These are phyloP conservation scores for Bacidia gigantensis DNA, from an alignment of 495 filamentous ascomycete species.

Conservation along the genomic window DNA sequence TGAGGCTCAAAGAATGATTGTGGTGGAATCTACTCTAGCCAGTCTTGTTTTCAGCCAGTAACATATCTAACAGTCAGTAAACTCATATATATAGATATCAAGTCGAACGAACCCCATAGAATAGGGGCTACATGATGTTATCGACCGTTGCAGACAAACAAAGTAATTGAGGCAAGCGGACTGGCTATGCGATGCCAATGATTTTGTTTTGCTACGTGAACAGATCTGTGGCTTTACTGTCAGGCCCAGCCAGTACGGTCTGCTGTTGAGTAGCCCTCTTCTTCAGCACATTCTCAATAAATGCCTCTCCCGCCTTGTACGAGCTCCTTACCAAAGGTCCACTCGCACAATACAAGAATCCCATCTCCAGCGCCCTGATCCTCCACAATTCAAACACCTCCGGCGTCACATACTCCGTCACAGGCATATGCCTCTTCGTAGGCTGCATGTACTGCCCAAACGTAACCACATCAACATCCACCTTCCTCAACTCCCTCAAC, in stretches of 20 bases:
- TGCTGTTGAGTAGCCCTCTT: slow-evolving; percentile 40
- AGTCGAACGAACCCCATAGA: too few relatives aligned
- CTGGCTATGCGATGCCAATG: too few relatives aligned
- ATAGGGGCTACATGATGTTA: too few relatives aligned
- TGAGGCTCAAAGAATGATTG: too few relatives aligned
- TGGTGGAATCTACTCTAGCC: too few relatives aligned
- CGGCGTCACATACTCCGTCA: slow-evolving; percentile 85
- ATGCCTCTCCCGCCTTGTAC: slow-evolving; percentile 95
- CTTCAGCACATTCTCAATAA: slow-evolving; percentile 95
- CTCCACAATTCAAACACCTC: slow-evolving; percentile 84
- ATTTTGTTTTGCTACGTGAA: too few relatives aligned
- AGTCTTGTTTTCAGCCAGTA: too few relatives aligned
- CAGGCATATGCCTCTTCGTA: slow-evolving; percentile 93
- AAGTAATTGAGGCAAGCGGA: too few relatives aligned
- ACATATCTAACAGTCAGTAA: too few relatives aligned
- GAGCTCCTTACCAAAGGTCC: slow-evolving; percentile 84
- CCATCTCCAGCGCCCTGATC: slow-evolving; percentile 79
- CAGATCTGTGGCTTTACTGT: not conserved
- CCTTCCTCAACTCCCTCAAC: slow-evolving; percentile 61
- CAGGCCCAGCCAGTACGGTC: slow-evolving; percentile 4
- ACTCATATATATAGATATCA: too few relatives aligned
- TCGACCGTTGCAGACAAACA: too few relatives aligned
- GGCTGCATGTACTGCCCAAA: slow-evolving; percentile 99
- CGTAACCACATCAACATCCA: slow-evolving; percentile 84
- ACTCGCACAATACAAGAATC: slow-evolving; percentile 90